Evolutionary conservation across 2,329 filamentous ascomycete species (phyloP), one percentile per base, ranked within the genome.

Genomic region (Stagonosporopsis vannaccii): DNA sequence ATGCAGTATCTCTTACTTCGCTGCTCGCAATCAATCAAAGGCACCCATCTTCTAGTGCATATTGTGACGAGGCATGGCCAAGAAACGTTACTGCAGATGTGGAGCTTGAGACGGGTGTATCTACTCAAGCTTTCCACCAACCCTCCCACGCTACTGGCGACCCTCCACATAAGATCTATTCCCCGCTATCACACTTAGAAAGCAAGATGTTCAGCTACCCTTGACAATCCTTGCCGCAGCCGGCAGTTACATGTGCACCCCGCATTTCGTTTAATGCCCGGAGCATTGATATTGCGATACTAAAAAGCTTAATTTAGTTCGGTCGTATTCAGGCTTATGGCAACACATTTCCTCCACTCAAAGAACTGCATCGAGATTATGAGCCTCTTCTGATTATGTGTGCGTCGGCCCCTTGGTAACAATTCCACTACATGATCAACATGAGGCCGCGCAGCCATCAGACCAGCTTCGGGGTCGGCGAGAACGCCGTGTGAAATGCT

Each of bases 311-410:
- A 51, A 46, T 51, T 19, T 43, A 39, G 28, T 37, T 26, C 35
- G 36, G 22, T 28, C 36, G 6, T 41, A 12, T 25, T 13, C 25
- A 37, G 13, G 20, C 36, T 17, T 8, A 19, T 36, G 37, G 19
- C 8, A 8, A 6, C 19, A 36, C 37, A n/a, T 47, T 51, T 48
- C 53, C 47, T 51, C 53, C 53, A 56, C 48, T 56, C 30, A 51
- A 39, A 19, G 32, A 22, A 17, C 19, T 9, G 12, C 37, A 22
- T 8, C 3, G 12, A 42, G 25, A 56, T 51, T 30, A 47, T 33
- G 20, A 12, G 35, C 32, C 42, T 37, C 47, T 32, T 20, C 2
- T 43, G 42, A 33, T 12, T 36, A 36, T 44, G n/a, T 37, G 23
- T 56, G 35, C 36, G 36, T 30, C 13, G 13, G 22, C 23, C n/a